Evolutionary conservation across 345 rosid genomes (phyloP).

Genomic region (Citrus unshiu): DNA sequence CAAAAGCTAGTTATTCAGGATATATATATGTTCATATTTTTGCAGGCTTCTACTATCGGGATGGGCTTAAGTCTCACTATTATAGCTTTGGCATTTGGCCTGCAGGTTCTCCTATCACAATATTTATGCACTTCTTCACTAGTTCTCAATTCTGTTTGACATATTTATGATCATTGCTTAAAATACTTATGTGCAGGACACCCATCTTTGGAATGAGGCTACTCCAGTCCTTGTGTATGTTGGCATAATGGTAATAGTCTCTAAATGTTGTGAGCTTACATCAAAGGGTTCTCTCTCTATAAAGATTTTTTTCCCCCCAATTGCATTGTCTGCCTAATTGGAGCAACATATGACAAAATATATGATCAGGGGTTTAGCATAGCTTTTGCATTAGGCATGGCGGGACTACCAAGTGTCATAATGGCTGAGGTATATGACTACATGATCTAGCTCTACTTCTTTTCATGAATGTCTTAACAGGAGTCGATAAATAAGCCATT

Average conservation of each 20-base stretch:
- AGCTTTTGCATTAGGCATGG: constrained; percentile 15
- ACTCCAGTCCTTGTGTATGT: constrained; percentile 24
- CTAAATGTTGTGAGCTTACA: too few species aligned
- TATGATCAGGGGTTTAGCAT: constrained; percentile 7
- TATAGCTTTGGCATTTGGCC: constrained; percentile 25
- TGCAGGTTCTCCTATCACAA: constrained; percentile 24
- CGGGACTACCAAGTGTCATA: constrained; percentile 15
- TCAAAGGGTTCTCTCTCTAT: too few species aligned
- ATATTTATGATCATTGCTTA: neutral
- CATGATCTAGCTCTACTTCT: neutral
- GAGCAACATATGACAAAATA: neutral
- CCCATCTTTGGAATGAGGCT: constrained; percentile 12
- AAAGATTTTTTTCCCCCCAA: too few species aligned
- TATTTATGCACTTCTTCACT: neutral
- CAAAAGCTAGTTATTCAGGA: neutral
- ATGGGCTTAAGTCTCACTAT: constrained; percentile 21
- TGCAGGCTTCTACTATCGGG: constrained; percentile 25
- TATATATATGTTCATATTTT: too few species aligned
- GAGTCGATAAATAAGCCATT: neutral
- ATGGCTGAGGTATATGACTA: neutral
- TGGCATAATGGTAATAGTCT: constrained; percentile 14
- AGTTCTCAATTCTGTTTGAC: neutral
- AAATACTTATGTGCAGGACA: constrained; percentile 15
- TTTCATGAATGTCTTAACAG: neutral
- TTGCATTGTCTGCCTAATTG: too few species aligned